phyloP scores from a whole-genome alignment of 352 stramenopile species.

The Phytophthora quininea region DNA sequence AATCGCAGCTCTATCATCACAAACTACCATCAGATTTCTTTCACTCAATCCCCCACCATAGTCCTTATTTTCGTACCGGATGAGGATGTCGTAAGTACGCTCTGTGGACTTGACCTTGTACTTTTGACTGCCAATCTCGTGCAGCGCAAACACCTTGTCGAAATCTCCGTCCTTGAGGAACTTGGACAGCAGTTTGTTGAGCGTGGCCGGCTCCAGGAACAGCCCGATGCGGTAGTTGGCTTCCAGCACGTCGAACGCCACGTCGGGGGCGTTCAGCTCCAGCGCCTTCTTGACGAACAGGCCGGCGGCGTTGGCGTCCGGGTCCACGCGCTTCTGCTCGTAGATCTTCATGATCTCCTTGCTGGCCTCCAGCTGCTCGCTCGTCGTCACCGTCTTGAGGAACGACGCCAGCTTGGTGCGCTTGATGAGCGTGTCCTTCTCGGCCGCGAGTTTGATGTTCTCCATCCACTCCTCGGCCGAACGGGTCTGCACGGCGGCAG shows the following conservation, averaged over 20 bases:
- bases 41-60: constrained; percentile 11
- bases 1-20: constrained; percentile 55
- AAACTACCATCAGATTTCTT: not conserved
- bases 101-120: constrained; percentile 87
- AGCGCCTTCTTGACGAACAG: constrained; percentile 87
- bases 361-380: constrained; percentile 74
- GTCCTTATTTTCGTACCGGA: constrained; percentile 33
- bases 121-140: constrained; percentile 77
- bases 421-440: constrained; percentile 84
- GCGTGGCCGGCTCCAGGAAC: constrained; percentile 79
- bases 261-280: constrained; percentile 70
- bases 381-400: constrained; percentile 84
- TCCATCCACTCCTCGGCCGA: constrained; percentile 83
- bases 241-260: constrained; percentile 81
- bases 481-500: constrained; percentile 39
- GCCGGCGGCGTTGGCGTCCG: constrained; percentile 73
- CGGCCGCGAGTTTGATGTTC: constrained; percentile 74
- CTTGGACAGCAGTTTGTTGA: constrained; percentile 86
- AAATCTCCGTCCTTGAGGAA: constrained; percentile 82
- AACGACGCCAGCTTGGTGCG: constrained; percentile 85
- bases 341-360: constrained; percentile 91
- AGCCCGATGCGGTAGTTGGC: constrained; percentile 85
- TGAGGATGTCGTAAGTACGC: constrained; percentile 86
- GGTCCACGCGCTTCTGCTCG: constrained; percentile 85
- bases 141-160: constrained; percentile 79